Percentiles rank a stretch among this genome's conserved stretches.
Conservation (phyloP, 1,284 basidiomycete genomes). For the Ustilago crameri region DNA sequence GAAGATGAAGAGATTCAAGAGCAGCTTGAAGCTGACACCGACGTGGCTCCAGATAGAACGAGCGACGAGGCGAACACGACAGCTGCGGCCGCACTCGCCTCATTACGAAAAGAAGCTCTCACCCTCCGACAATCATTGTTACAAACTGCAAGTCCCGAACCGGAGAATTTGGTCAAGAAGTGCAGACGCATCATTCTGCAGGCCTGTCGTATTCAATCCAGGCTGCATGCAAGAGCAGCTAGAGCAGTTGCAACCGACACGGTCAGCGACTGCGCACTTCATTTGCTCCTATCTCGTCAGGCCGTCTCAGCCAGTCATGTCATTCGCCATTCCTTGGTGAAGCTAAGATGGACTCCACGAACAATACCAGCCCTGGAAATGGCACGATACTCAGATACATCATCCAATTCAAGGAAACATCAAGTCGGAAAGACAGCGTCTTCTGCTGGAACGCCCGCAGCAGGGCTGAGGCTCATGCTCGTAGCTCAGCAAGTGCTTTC, state of each 20-base stretch:
- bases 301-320: conserved; percentile 16
- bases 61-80: background rate
- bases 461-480: conserved; percentile 11
- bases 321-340: conserved; percentile 26
- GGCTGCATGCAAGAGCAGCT: conserved; percentile 9
- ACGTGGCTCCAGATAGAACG: background rate
- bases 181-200: conserved; percentile 27
- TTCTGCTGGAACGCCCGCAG: background rate
- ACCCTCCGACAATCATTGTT: conserved; percentile 14
- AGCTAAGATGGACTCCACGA: conserved; percentile 29
- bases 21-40: background rate
- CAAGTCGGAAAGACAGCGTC: background rate
- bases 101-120: conserved; percentile 12
- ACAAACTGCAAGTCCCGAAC: background rate
- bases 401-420: background rate
- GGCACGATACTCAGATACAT: background rate
- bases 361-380: background rate
- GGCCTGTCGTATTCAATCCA: conserved; percentile 5
- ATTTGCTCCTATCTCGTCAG: conserved; percentile 18
- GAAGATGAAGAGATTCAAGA: conserved; percentile 5
- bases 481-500: conserved; percentile 24
- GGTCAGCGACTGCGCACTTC: conserved; percentile 18
- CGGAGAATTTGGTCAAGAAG: conserved; percentile 5
- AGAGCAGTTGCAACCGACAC: conserved; percentile 18
- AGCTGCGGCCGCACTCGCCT: conserved; percentile 8